Conservation (phyloP, 805 yeast genomes). For the Metschnikowia proteae region DNA sequence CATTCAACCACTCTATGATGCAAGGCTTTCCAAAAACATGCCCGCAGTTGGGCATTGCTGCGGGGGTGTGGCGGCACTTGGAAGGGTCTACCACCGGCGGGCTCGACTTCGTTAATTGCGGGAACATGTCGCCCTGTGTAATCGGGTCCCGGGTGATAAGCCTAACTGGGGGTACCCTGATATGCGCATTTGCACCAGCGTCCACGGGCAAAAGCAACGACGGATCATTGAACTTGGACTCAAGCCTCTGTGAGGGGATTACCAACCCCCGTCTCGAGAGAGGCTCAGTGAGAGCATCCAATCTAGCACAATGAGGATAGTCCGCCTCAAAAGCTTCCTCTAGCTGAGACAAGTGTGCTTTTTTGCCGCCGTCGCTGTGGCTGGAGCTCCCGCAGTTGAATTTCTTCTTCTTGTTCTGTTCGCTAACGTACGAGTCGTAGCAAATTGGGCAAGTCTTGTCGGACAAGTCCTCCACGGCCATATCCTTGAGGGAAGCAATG, state of each 20-base stretch:
- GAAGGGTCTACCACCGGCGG: slow-evolving; percentile 4
- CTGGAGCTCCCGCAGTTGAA: slow-evolving; percentile 6
- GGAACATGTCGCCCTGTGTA: slow-evolving; percentile 12
- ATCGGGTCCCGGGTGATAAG: slow-evolving; percentile 8
- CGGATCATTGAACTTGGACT: slow-evolving; percentile 11
- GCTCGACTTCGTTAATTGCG: slow-evolving; percentile 4
- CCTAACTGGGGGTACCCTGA: slow-evolving; percentile 12
- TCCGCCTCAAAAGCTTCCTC: background rate
- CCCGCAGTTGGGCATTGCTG: slow-evolving; percentile 16
- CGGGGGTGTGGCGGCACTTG: slow-evolving; percentile 12
- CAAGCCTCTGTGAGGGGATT: slow-evolving; percentile 1
- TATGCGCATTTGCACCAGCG: slow-evolving; percentile 6
- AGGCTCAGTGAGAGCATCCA: slow-evolving; percentile 1
- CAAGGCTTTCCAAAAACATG: slow-evolving; percentile 18
- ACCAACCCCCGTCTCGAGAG: slow-evolving; percentile 4
- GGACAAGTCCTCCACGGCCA: slow-evolving; percentile 17
- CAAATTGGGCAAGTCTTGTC: slow-evolving; percentile 38
- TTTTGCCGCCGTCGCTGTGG: slow-evolving; percentile 2
- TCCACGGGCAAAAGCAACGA: slow-evolving; percentile 15
- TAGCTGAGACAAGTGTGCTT: background rate
- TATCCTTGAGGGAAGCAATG: slow-evolving; percentile 29
- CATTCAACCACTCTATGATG: slow-evolving; percentile 18
- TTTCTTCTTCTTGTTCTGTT: slow-evolving; percentile 12
- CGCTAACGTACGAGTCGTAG: slow-evolving; percentile 31
- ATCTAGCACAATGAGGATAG: background rate